Evolutionary conservation across 1,284 basidiomycete species (phyloP), one percentile per base, ranked within the genome.

Genomic region (Heterobasidion irregulare): DNA sequence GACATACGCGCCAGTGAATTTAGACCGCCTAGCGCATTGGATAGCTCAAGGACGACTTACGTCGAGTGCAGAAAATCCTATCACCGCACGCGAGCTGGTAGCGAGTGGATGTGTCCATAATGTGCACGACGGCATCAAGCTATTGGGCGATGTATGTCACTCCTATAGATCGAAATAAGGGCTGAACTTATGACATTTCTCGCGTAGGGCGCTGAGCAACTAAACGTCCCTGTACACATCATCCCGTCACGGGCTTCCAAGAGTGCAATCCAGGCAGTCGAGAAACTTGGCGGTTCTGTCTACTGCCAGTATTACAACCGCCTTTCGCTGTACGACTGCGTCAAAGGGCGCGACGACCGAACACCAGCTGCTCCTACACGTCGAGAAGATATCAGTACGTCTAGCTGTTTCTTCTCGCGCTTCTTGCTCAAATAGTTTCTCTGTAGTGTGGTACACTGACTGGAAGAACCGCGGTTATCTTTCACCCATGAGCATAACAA

Each of bases 231-330:
- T 4, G 78, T 99, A 32, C 83, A 93, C 65, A 83, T 99, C 50
- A 80, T 83, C 16, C 83, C 94, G 35, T 93, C 94, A 4, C 80
- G 91, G 57, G 96, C 92, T 13, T 94, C 92, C 6, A 84, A 90
- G 66, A 81, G 82, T 50, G 95, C 96, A 1, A 94, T 98, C 53
- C 70, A 81, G 52, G 90, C 93, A 0, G 83, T 99, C 55, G 91
- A 98, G 66, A 74, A 74, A 9, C 78, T 77, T 4, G 93, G 94
- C 15, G 97, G 96, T 16, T 82, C 82, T 50, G 84, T 98, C 19
- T 83, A 89, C 52, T 95, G 94, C 73, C 87, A 92, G 64, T 98
- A 94, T 70, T 96, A 98, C 75, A 99, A 98, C 68, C 73, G 80
- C 9, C 77, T 96, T 50, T 86, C 90, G 0, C 75, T 99, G 51